Conservation (phyloP, 805 yeast species). For the Candida lessepsii region DNA sequence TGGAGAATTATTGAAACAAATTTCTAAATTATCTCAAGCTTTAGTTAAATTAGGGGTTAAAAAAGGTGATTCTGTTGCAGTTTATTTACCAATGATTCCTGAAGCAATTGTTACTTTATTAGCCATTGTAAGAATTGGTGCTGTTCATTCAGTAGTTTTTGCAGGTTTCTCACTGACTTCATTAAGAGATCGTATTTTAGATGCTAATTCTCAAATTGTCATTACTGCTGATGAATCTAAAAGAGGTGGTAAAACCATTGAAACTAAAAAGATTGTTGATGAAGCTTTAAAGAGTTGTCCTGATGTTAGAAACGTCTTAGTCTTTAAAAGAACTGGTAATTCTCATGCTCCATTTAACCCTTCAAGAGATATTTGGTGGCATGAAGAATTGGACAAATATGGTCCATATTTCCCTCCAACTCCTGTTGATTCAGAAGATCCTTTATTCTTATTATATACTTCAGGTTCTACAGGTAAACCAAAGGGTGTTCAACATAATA, state of each 20-base stretch:
- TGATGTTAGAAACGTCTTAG: constrained; percentile 78
- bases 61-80: constrained; percentile 96
- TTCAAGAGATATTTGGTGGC: constrained; percentile 95
- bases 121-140: constrained; percentile 93
- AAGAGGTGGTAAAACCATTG: constrained; percentile 92
- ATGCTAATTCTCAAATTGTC: constrained; percentile 81
- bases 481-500: constrained; percentile 94
- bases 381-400: constrained; percentile 78
- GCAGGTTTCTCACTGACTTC: constrained; percentile 97
- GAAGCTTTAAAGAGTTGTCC: constrained; percentile 81
- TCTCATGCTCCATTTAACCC: constrained; percentile 66
- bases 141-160: constrained; percentile 92
- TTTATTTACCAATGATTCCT: constrained; percentile 96
- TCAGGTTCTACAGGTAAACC: constrained; percentile 99
- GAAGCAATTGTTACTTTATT: constrained; percentile 93
- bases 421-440: constrained; percentile 89
- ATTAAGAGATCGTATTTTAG: constrained; percentile 82
- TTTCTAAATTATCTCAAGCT: constrained; percentile 82
- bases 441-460: constrained; percentile 90
- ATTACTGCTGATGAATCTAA: constrained; percentile 94
- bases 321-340: constrained; percentile 84
- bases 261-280: constrained; percentile 92
- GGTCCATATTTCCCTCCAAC: constrained; percentile 85
- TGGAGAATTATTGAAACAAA: constrained; percentile 81
- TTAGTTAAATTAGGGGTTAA: constrained; percentile 80